phyloP scores from a whole-genome alignment of 371 early-diverging fungal species.

The Coemansia sp. region DNA sequence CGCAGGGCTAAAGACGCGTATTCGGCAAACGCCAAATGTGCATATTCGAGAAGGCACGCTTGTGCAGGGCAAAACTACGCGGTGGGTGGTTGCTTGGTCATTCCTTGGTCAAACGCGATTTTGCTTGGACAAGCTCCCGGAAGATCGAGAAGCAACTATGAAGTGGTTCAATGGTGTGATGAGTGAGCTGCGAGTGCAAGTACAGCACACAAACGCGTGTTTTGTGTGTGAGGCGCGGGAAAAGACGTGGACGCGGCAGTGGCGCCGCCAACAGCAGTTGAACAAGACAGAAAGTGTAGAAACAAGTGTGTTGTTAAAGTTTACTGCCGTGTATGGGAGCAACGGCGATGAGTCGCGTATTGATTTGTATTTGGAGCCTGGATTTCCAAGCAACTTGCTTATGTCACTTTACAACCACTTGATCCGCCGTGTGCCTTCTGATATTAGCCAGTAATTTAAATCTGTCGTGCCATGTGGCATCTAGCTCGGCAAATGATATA shows the following conservation, averaged over 20 bases:
- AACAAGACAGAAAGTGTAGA: background rate
- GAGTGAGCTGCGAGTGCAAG: background rate
- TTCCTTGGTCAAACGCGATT: constrained; percentile 19
- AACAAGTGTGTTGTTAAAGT: background rate
- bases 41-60: constrained; percentile 17
- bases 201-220: background rate
- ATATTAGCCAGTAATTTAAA: no score
- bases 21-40: background rate
- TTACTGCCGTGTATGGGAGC: background rate
- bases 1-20: background rate
- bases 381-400: constrained; percentile 11
- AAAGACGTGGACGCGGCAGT: constrained; percentile 31
- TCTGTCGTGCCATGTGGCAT: no score
- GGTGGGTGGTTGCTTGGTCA: constrained; percentile 47
- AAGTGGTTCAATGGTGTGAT: constrained; percentile 4
- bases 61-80: constrained; percentile 23
- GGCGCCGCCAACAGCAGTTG: constrained; percentile 19
- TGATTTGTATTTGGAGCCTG: constrained; percentile 18
- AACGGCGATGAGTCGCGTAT: background rate
- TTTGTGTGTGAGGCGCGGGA: constrained; percentile 12
- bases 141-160: background rate
- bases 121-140: background rate
- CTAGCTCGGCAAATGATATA: no score
- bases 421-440: background rate
- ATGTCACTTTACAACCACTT: constrained; percentile 32